Conservation (phyloP, 1,284 basidiomycete species). For the Entoloma clypeatum region DNA sequence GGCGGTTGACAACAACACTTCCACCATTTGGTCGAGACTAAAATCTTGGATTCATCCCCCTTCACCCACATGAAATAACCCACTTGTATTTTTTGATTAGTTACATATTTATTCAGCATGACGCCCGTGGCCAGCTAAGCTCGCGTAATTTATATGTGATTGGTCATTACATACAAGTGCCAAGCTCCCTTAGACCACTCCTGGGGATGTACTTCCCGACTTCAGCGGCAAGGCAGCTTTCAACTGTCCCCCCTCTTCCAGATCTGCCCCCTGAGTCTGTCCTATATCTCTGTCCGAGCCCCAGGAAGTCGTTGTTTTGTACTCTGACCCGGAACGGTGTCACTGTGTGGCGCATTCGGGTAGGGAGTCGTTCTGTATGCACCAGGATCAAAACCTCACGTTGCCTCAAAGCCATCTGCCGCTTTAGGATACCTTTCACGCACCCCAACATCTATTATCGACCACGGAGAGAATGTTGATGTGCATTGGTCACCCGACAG, state of each 20-base stretch:
- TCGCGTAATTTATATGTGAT: too few relatives aligned
- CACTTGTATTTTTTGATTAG: constrained; percentile 1
- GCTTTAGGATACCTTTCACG: constrained; percentile 73
- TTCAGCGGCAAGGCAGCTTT: constrained; percentile 67
- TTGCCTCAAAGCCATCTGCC: constrained; percentile 66
- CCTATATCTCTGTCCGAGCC: constrained; percentile 59
- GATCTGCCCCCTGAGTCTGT: constrained; percentile 57
- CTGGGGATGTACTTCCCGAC: constrained; percentile 82
- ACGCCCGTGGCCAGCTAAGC: background rate
- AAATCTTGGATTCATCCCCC: constrained; percentile 29
- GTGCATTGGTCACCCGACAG: constrained; percentile 82
- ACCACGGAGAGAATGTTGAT: constrained; percentile 75
- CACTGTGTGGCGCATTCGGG: constrained; percentile 81
- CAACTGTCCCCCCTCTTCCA: constrained; percentile 62
- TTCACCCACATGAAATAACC: constrained; percentile 13
- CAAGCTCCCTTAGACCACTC: constrained; percentile 17
- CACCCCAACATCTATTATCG: constrained; percentile 69
- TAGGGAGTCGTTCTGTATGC: constrained; percentile 38
- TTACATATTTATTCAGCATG: background rate
- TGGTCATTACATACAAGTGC: too few relatives aligned
- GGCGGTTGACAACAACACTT: constrained; percentile 7
- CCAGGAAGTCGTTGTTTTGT: constrained; percentile 77
- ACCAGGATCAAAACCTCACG: constrained; percentile 10
- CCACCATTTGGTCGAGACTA: constrained; percentile 31
- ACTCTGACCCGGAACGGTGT: constrained; percentile 65